Evolutionary conservation across 768 basidiomycete genomes (phyloP).

Genomic region (Roridomyces roridus): DNA sequence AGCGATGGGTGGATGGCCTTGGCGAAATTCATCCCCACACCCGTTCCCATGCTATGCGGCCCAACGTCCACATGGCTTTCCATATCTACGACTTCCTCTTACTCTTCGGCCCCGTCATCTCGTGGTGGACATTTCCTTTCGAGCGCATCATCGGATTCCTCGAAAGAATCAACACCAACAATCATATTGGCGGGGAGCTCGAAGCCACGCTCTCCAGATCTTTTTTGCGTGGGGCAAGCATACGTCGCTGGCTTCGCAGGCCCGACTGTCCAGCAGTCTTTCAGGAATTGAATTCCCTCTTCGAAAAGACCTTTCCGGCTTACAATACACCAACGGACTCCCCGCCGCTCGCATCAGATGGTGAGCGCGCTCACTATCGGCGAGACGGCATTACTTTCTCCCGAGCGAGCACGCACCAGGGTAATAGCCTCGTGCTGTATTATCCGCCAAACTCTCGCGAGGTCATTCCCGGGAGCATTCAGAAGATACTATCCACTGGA

Average conservation of each 20-base stretch:
- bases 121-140: conserved; percentile 47
- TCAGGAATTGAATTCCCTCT: background rate
- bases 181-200: conserved; percentile 29
- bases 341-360: background rate
- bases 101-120: conserved; percentile 38
- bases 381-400: background rate
- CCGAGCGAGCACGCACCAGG: background rate
- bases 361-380: background rate
- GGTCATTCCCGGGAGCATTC: conserved; percentile 2
- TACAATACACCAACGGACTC: background rate
- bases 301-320: conserved; percentile 10
- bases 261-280: conserved; percentile 8
- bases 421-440: conserved; percentile 5
- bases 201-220: conserved; percentile 2
- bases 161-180: conserved; percentile 37
- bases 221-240: conserved; percentile 1
- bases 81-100: conserved; percentile 41
- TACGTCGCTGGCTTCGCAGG: conserved; percentile 3
- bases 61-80: conserved; percentile 14
- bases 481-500: background rate
- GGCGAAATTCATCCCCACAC: conserved; percentile 30
- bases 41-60: conserved; percentile 1
- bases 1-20: conserved; percentile 30
- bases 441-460: background rate
- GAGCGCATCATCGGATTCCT: conserved; percentile 42